Base-by-base conservation (phyloP, 2,329 filamentous ascomycete genomes). In the Colletotrichum spaethianum region DNA sequence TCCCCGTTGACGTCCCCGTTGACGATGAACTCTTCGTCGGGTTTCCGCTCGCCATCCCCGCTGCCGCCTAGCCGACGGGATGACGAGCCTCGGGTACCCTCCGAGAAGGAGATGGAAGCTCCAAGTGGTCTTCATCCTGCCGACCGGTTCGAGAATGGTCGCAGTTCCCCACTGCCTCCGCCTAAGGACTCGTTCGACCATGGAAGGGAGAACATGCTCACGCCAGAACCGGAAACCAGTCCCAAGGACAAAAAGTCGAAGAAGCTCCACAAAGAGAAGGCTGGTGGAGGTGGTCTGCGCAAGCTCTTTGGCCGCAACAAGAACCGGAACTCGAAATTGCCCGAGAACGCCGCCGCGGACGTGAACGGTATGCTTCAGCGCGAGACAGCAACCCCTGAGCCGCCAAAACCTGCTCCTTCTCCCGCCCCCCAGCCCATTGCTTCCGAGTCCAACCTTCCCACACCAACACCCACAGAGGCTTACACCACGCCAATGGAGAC, bases 221-320 rank as follows among this genome's bases (percentile, higher is more conserved):
- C 85, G 4, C 84, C 85, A 4, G 82, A 84, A 44, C 82, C 83
- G 9, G 78, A 78, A 9, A 55, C 74, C 23, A 88, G 85, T 75
- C 84, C 85, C 1, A 85, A 89, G 20, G 80, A 79, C 75, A 86
- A 86, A 78, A 83, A 82, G 73, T 78, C 79, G 18, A 88, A 87
- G 79, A 90, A 89, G 79, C 83, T 90, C 20, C 88, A 89, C 73
- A 91, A 90, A 78, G 85, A 86, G 63, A 82, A 83, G 75, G 79
- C 80, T 78, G 68, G 74, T 12, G 75, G 79, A 50, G 84, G 84
- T 40, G 89, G 90, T 20, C 86, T 93, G 75, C 88, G 88, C 74
- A 93, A 92, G 81, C 84, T 93, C 52, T 93, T 93, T 77, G 86
- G 87, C 57, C 88, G 90, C 75, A 89, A 87, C 72, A 92, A 90